A percentile compares a stretch with the other conserved stretches of the same genome.
phyloP scores from a whole-genome alignment of 2,329 filamentous ascomycete species.

The Apiospora saccharicola region DNA sequence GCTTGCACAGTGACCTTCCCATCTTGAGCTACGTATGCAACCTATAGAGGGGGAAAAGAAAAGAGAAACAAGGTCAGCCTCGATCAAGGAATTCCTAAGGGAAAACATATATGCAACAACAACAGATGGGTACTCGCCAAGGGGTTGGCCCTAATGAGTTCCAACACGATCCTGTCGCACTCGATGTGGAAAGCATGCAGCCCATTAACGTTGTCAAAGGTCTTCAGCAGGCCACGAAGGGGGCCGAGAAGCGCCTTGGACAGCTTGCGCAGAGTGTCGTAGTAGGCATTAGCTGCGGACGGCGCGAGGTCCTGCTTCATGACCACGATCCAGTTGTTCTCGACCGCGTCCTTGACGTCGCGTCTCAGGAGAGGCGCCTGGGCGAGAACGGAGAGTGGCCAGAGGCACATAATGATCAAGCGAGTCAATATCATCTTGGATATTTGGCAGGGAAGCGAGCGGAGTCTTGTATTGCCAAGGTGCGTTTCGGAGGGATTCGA shows the following conservation, averaged over 20 bases:
- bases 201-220: conserved; percentile 32
- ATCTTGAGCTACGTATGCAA: conserved; percentile 37
- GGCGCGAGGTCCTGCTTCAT: conserved; percentile 32
- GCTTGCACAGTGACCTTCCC: conserved; percentile 30
- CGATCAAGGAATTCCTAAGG: not conserved
- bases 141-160: conserved; percentile 33
- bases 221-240: conserved; percentile 33
- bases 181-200: conserved; percentile 39
- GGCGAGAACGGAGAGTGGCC: conserved; percentile 28
- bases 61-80: not conserved
- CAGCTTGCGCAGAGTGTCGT: conserved; percentile 29
- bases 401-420: conserved; percentile 28
- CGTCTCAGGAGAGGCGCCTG: conserved; percentile 34
- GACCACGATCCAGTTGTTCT: conserved; percentile 38
- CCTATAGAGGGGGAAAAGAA: conserved; percentile 27
- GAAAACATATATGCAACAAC: too few relatives aligned
- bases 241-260: conserved; percentile 25
- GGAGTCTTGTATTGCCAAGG: not conserved
- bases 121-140: conserved; percentile 28
- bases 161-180: conserved; percentile 35
- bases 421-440: conserved; percentile 30
- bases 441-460: not conserved
- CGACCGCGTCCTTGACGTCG: conserved; percentile 30
- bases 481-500: not conserved
- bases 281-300: conserved; percentile 31